These are phyloP conservation scores for Stenogyne calaminthoides DNA, from an alignment of 305 asterid species.

Conservation along the genomic window DNA sequence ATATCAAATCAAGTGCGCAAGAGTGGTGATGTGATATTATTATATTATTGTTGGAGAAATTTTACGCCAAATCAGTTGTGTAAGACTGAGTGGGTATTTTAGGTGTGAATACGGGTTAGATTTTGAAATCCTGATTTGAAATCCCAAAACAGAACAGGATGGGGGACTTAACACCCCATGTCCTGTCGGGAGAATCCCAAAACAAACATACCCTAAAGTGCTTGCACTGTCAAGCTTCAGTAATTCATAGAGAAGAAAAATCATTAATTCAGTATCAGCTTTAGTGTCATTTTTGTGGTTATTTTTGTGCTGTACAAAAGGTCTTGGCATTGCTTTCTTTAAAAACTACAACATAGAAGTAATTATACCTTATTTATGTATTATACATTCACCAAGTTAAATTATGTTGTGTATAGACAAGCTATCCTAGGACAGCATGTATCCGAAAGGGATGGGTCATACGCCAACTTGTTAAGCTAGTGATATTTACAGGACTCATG, in stretches of 20 bases:
- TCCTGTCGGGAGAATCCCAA: too few species aligned
- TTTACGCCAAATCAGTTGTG: too few species aligned
- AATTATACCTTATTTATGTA: conserved; percentile 14
- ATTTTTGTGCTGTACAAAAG: conserved; percentile 19
- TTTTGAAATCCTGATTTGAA: too few species aligned
- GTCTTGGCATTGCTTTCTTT: conserved; percentile 10
- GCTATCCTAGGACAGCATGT: conserved; percentile 59
- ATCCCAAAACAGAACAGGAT: too few species aligned
- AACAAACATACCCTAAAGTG: neutral
- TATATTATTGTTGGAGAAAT: too few species aligned
- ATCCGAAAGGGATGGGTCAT: conserved; percentile 68
- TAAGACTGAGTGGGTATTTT: too few species aligned
- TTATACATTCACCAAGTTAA: conserved; percentile 22
- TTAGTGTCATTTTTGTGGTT: neutral
- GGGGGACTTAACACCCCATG: too few species aligned
- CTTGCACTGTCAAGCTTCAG: conserved; percentile 13
- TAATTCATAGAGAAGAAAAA: neutral
- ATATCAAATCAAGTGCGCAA: too few species aligned
- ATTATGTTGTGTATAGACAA: conserved; percentile 51
- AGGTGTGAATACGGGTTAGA: too few species aligned
- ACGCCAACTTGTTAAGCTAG: conserved; percentile 56
- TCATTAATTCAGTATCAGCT: conserved; percentile 4
- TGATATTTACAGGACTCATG: conserved; percentile 61
- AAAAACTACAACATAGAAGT: neutral
- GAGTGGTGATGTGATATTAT: too few species aligned